Base-by-base conservation (phyloP, 257 asterid genomes). In the Capsicum pubescens region DNA sequence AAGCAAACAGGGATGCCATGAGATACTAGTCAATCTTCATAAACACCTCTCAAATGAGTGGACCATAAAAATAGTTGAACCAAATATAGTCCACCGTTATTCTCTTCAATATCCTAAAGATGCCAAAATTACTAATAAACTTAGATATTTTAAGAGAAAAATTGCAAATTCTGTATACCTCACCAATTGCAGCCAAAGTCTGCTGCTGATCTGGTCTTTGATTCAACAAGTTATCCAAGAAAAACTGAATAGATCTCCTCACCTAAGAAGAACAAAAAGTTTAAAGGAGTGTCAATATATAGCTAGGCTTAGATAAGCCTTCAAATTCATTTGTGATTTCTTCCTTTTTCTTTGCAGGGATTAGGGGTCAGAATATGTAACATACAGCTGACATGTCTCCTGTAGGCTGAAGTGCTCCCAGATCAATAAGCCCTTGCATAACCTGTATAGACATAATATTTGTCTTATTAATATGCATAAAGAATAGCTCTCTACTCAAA, bases 371-470 rank as follows among this genome's bases (percentile, higher is more conserved):
- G 81, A 64, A 3, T 48, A 32, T 85, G 79, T 26, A 69, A 60
- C 91, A 54, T 88, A 96, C 99, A 17, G 99, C 85, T 64, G 98
- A 82, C 97, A 96, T 17, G 89, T 96, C 99, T 61, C 99, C 98
- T 9, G 97, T 96, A 66, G 99, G 98, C 90, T 92, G 97, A 90
- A 96, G 99, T 21, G 99, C 98, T 88, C 92, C 97, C 55, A 96
- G 98, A 87, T 93, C 98, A 68, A 93, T 92, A 74, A 96, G 98
- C 71, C 91, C 85, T 85, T 91, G 97, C 90, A 94, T 93, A 81
- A 96, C 99, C 99, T 94, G 94, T 82, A 87, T 59, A 8, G 58
- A 57, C 39, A 86, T 57, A 50, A 80, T 79, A 48, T 68, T 21
- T 72, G 9, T 79, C 56, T 80, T 46, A 84, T 83, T 71, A 68